Evolutionary conservation across 805 yeast genomes (phyloP).

Genomic region (Naumovozyma castellii): DNA sequence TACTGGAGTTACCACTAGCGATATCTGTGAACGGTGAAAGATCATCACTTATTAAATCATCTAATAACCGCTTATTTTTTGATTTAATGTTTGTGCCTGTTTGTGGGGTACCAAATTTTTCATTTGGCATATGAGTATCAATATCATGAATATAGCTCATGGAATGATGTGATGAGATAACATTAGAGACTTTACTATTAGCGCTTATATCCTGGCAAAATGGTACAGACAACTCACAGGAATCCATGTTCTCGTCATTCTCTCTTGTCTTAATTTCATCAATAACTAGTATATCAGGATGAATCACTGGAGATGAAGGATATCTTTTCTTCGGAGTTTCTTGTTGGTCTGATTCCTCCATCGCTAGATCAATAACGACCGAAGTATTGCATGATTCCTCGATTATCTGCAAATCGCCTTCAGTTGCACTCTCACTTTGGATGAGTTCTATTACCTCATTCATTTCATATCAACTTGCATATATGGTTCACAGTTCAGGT

Average conservation of each 20-base stretch:
- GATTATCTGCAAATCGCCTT: slow-evolving; percentile 1
- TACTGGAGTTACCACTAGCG: not conserved
- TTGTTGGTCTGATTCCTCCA: not conserved
- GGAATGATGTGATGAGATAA: too few relatives aligned
- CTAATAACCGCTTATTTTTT: slow-evolving; percentile 8
- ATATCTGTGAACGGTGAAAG: slow-evolving; percentile 3
- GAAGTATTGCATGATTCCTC: not conserved
- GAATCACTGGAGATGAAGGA: slow-evolving; percentile 3
- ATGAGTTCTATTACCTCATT: not conserved
- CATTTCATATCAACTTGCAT: not conserved
- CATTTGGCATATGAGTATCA: too few relatives aligned
- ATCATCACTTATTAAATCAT: slow-evolving; percentile 11
- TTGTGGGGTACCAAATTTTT: too few relatives aligned
- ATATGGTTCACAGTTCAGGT: not conserved
- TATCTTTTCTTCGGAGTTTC: not conserved
- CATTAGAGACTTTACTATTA: too few relatives aligned
- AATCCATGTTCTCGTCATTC: too few relatives aligned
- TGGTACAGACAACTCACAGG: too few relatives aligned
- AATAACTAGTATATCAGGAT: not conserved
- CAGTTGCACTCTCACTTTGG: not conserved
- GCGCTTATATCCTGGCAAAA: too few relatives aligned
- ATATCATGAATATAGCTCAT: too few relatives aligned
- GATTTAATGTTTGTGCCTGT: not conserved
- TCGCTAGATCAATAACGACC: not conserved
- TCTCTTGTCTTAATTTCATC: not conserved